Evolutionary conservation across 768 basidiomycete genomes (phyloP).

Genomic region (Trametes sanguinea): DNA sequence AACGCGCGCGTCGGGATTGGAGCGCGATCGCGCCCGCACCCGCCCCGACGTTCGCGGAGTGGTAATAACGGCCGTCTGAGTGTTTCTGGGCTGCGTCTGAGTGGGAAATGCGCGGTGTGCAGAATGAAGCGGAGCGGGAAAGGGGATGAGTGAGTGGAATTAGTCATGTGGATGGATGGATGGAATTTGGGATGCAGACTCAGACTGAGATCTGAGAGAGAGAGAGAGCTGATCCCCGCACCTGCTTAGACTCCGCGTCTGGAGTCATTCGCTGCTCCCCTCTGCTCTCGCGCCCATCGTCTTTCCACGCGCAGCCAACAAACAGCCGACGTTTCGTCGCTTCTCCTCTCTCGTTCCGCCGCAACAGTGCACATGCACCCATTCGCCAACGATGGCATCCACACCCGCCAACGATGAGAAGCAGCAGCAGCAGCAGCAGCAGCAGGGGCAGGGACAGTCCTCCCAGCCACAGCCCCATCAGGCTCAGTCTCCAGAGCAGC

Average conservation of each 20-base stretch:
- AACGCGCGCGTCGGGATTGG: slow-evolving; percentile 14
- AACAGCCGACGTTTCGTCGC: neutral
- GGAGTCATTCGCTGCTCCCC: neutral
- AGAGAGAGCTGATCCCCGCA: neutral
- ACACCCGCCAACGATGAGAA: slow-evolving; percentile 8
- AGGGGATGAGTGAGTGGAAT: neutral
- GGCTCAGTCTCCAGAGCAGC: neutral
- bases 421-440: slow-evolving; percentile 3
- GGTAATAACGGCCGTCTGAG: neutral
- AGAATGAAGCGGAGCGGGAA: neutral
- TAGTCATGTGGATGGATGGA: slow-evolving; percentile 12
- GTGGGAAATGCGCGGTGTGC: neutral
- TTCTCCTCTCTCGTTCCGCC: neutral
- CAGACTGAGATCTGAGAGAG: no score
- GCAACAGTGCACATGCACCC: neutral
- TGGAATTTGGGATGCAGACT: neutral
- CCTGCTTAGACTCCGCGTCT: neutral
- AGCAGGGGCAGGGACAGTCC: neutral
- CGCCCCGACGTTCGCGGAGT: slow-evolving; percentile 6
- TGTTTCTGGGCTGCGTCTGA: neutral
- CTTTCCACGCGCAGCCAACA: neutral
- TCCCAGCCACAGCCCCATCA: neutral
- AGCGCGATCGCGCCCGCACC: slow-evolving; percentile 7
- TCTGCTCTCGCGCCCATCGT: neutral
- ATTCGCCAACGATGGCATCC: neutral